Evolutionary conservation across 2,329 filamentous ascomycete genomes (phyloP), one percentile per base, ranked within the genome.

Genomic region (Sarocladium brachiariae): DNA sequence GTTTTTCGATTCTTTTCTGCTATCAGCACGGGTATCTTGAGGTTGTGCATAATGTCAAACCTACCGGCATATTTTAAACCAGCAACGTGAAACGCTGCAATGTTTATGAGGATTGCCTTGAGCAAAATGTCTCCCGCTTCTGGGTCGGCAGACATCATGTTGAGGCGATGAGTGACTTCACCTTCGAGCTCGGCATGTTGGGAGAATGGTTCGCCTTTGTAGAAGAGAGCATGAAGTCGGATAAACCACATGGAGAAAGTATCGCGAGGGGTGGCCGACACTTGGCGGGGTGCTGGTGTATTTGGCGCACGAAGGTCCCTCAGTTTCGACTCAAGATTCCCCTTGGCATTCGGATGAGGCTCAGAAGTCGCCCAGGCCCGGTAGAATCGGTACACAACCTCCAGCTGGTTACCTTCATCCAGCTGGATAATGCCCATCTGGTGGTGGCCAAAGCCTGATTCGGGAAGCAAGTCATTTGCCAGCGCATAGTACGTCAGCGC

Each of bases 371-470:
- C 83, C 57, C 93, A 77, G 14, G 91, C 85, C 55, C 91, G 84
- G 63, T 96, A 93, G 35, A 97, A 81, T 65, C 96, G 84, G 66
- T 96, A 97, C 25, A 95, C 85, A 9, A 89, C 84, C 54, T 89
- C 82, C 48, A 97, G 78, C 63, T 95, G 87, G 57, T 92, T 86
- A 52, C 78, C 80, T 59, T 91, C 82, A 50, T 86, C 84, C 45
- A 89, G 78, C 53, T 86, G 85, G 53, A 97, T 85, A 31, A 97
- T 87, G 31, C 88, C 91, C 65, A 93, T 82, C 66, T 97, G 93
- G 61, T 99, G 92, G 61, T 95, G 87, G 14, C 89, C 87, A 55
- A 84, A 81, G 25, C 92, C 92, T 41, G 87, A 89, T 16, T 81
- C 74, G 2, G 92, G 89, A 57, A 87, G 79, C 50, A 97, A 77